Evolutionary conservation across 495 filamentous ascomycete genomes (phyloP).

Genomic region (Amphirosellinia nigrospora): DNA sequence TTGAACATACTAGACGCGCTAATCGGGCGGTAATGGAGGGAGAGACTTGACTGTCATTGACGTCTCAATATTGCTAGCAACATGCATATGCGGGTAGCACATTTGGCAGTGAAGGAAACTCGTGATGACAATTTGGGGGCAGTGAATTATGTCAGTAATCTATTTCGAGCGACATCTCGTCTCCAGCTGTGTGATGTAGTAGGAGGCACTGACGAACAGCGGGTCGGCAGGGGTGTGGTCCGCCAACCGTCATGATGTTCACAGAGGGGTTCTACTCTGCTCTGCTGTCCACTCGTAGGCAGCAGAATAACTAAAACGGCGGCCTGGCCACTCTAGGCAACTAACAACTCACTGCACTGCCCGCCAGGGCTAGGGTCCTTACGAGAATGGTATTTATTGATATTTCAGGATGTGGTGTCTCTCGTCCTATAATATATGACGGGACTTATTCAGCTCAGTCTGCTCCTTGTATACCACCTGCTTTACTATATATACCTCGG

Average conservation of each 20-base stretch:
- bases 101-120: not conserved
- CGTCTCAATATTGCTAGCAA: not conserved
- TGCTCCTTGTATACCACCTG: not conserved
- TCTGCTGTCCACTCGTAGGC: slow-evolving; percentile 26
- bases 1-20: slow-evolving; percentile 20
- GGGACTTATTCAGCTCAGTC: not conserved
- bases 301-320: slow-evolving; percentile 36
- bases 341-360: no score
- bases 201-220: not conserved
- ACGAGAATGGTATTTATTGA: not conserved
- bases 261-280: not conserved
- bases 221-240: not conserved
- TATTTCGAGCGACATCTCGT: not conserved
- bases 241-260: not conserved
- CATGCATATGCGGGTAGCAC: not conserved
- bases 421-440: not conserved
- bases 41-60: not conserved
- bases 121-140: not conserved
- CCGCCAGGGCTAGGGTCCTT: not conserved
- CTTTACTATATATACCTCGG: no score
- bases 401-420: not conserved
- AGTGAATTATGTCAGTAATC: not conserved
- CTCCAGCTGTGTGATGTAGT: not conserved
- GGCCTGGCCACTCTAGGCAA: slow-evolving; percentile 22
- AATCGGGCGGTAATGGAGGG: slow-evolving; percentile 19